A percentile compares a stretch with the other conserved stretches of the same genome.
phyloP scores from a whole-genome alignment of 2,329 filamentous ascomycete genomes.

The Xylariales sp. region DNA sequence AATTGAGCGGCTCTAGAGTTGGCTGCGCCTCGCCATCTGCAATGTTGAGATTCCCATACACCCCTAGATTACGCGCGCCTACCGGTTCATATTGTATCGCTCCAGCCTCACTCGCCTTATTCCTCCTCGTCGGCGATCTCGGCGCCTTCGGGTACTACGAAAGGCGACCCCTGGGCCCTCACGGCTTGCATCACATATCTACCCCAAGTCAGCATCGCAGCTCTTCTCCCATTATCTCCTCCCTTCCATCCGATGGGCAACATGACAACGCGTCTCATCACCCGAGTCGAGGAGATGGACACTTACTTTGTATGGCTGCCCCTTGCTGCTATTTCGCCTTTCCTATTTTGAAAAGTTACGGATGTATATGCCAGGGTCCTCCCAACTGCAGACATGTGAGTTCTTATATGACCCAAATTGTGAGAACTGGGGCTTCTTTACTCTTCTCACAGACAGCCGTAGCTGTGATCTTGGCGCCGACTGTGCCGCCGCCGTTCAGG shows the following conservation, averaged over 20 bases:
- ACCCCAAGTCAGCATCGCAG: constrained; percentile 29
- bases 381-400: constrained; percentile 60
- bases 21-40: neutral
- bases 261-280: neutral
- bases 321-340: constrained; percentile 69
- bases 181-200: constrained; percentile 57
- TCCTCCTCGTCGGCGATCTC: constrained; percentile 38
- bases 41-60: neutral
- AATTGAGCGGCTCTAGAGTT: neutral
- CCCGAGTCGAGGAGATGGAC: neutral
- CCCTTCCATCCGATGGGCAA: too few species aligned
- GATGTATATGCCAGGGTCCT: constrained; percentile 72
- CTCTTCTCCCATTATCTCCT: neutral
- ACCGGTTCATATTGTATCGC: neutral
- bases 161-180: constrained; percentile 45
- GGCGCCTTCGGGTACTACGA: constrained; percentile 42
- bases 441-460: constrained; percentile 72
- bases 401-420: too few species aligned
- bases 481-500: constrained; percentile 66
- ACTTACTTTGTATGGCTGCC: constrained; percentile 75
- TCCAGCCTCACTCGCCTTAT: constrained; percentile 16
- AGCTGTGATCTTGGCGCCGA: constrained; percentile 67
- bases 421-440: constrained; percentile 48
- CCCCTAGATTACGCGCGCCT: neutral
- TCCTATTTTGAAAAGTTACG: constrained; percentile 67